A percentile compares a stretch with the other conserved stretches of the same genome.
Evolutionary conservation across 129 eudicot genomes (phyloP).

Genomic region (Saussurea involucrata): DNA sequence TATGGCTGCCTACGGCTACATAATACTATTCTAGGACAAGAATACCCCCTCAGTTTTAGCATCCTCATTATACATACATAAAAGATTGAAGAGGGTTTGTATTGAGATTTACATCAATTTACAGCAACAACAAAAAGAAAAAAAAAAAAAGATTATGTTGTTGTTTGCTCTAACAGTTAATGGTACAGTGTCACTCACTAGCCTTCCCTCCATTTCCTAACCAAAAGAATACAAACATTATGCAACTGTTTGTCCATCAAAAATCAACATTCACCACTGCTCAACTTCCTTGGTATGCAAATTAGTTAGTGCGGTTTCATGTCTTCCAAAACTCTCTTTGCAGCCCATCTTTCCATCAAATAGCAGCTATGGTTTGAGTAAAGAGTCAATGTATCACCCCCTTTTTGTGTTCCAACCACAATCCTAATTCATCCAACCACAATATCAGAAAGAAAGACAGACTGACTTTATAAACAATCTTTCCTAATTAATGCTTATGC

Average conservation of each 20-base stretch:
- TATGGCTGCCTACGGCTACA: no score
- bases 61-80: slow-evolving; percentile 18
- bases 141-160: background rate
- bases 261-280: background rate
- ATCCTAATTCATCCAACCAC: background rate
- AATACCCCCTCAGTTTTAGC: background rate
- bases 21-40: no score
- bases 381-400: slow-evolving; percentile 1
- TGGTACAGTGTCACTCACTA: slow-evolving; percentile 16
- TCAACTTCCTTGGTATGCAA: background rate
- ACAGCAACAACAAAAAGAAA: no score
- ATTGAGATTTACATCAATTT: slow-evolving; percentile 17
- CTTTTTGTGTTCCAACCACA: slow-evolving; percentile 3
- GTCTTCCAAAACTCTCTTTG: background rate
- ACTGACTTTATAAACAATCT: background rate
- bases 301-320: background rate
- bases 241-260: slow-evolving; percentile 1
- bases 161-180: slow-evolving; percentile 22
- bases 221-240: background rate
- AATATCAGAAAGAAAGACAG: slow-evolving; percentile 1
- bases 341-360: background rate
- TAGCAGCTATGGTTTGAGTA: background rate
- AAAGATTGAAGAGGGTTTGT: slow-evolving; percentile 2
- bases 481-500: background rate
- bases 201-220: slow-evolving; percentile 17